Percentiles rank a stretch among this genome's conserved stretches.
phyloP scores from a whole-genome alignment of 106 monocot genomes.

The Allium sativum region DNA sequence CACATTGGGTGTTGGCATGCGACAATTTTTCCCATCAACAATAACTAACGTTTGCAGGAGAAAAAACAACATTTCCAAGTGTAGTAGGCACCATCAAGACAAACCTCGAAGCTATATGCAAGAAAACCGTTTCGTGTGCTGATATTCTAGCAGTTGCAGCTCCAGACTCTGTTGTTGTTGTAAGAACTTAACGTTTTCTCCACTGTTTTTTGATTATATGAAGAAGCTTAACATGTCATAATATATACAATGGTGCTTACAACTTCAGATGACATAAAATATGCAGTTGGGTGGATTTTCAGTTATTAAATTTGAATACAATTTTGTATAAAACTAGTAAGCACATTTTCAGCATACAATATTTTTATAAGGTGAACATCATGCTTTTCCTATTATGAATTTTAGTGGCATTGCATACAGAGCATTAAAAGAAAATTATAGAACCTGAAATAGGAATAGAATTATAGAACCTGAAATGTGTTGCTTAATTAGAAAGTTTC shows the following conservation, averaged over 20 bases:
- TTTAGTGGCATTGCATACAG: too few relatives aligned
- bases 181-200: conserved; percentile 1
- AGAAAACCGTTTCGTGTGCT: conserved; percentile 40
- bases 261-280: neutral
- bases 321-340: too few relatives aligned
- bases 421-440: too few relatives aligned
- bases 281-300: conserved; percentile 24
- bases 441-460: too few relatives aligned
- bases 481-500: too few relatives aligned
- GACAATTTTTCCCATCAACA: too few relatives aligned
- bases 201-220: neutral
- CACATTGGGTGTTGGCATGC: too few relatives aligned
- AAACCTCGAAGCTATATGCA: neutral
- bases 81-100: conserved; percentile 41
- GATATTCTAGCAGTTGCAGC: conserved; percentile 52
- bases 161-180: conserved; percentile 33
- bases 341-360: too few relatives aligned
- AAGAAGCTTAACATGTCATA: neutral
- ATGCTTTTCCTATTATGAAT: too few relatives aligned
- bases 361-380: too few relatives aligned
- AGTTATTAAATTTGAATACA: too few relatives aligned
- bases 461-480: too few relatives aligned
- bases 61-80: conserved; percentile 19
- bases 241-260: neutral
- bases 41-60: conserved; percentile 17